phyloP scores from a whole-genome alignment of 768 basidiomycete genomes.

The Lactarius quietus region DNA sequence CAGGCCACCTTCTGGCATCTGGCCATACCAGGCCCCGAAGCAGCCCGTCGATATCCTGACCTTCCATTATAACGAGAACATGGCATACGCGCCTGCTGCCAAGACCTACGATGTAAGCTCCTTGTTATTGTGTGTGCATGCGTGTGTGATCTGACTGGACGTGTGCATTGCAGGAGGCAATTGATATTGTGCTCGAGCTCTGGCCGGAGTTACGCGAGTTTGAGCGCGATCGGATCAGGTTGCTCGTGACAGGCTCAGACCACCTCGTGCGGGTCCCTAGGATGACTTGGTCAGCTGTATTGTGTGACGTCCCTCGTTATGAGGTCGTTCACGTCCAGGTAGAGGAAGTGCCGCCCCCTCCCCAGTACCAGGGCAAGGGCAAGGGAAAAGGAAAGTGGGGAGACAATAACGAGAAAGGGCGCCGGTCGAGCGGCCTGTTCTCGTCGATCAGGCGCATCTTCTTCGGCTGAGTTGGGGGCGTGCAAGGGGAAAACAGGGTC shows the following conservation, averaged over 20 bases:
- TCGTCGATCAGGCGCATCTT: slow-evolving; percentile 15
- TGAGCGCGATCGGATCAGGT: slow-evolving; percentile 10
- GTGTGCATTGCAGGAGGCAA: slow-evolving; percentile 16
- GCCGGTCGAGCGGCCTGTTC: slow-evolving; percentile 11
- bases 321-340: slow-evolving; percentile 21
- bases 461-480: not conserved
- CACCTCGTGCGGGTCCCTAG: slow-evolving; percentile 21
- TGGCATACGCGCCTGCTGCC: slow-evolving; percentile 24
- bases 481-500: not conserved
- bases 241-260: slow-evolving; percentile 18
- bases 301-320: slow-evolving; percentile 19
- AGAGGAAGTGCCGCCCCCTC: slow-evolving; percentile 17
- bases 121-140: not conserved
- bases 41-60: slow-evolving; percentile 22
- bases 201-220: slow-evolving; percentile 17
- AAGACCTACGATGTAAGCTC: slow-evolving; percentile 19
- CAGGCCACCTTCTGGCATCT: not conserved
- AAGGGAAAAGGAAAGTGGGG: not conserved
- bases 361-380: slow-evolving; percentile 18
- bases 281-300: slow-evolving; percentile 19
- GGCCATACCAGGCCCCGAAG: not conserved
- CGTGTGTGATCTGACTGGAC: not conserved
- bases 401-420: not conserved
- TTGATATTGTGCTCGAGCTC: slow-evolving; percentile 12
- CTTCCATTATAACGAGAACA: slow-evolving; percentile 18